Evolutionary conservation across 2,329 filamentous ascomycete species (phyloP).

Genomic region (Colletotrichum higginsianum): DNA sequence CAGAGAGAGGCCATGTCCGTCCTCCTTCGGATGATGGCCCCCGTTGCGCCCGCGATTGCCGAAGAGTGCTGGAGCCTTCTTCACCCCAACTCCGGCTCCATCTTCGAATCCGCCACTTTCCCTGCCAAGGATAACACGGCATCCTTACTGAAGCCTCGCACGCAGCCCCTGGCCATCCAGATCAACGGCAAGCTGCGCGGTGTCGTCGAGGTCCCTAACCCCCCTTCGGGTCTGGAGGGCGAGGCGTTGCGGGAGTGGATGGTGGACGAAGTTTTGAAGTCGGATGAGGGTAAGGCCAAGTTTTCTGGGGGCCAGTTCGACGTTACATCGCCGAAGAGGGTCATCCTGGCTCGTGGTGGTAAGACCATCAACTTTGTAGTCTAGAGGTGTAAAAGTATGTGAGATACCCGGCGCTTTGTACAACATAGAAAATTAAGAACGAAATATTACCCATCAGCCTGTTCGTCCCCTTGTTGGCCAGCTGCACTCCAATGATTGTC

Average conservation of each 20-base stretch:
- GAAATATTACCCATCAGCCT: neutral
- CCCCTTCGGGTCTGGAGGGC: slow-evolving; percentile 57
- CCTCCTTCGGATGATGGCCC: slow-evolving; percentile 81
- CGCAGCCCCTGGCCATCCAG: slow-evolving; percentile 76
- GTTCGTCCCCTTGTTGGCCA: neutral
- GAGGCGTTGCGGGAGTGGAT: slow-evolving; percentile 72
- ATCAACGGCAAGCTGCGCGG: slow-evolving; percentile 85
- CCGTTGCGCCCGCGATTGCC: slow-evolving; percentile 83
- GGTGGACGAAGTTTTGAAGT: slow-evolving; percentile 71
- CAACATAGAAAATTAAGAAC: slow-evolving; percentile 15
- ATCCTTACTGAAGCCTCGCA: slow-evolving; percentile 64
- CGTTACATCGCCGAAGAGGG: slow-evolving; percentile 70
- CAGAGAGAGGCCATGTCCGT: slow-evolving; percentile 65
- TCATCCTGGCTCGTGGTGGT: slow-evolving; percentile 77
- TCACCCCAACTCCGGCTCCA: slow-evolving; percentile 53
- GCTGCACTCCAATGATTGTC: neutral
- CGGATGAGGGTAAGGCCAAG: slow-evolving; percentile 71
- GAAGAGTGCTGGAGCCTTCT: slow-evolving; percentile 85
- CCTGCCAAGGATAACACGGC: slow-evolving; percentile 69
- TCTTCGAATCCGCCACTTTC: slow-evolving; percentile 68
- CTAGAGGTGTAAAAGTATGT: slow-evolving; percentile 46
- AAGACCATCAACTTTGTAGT: slow-evolving; percentile 83
- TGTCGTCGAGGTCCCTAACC: slow-evolving; percentile 73
- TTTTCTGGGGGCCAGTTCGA: slow-evolving; percentile 63
- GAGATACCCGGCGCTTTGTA: slow-evolving; percentile 40